These are phyloP conservation scores for Hypomontagnella submonticulosa DNA, from an alignment of 495 filamentous ascomycete species.

Conservation along the genomic window DNA sequence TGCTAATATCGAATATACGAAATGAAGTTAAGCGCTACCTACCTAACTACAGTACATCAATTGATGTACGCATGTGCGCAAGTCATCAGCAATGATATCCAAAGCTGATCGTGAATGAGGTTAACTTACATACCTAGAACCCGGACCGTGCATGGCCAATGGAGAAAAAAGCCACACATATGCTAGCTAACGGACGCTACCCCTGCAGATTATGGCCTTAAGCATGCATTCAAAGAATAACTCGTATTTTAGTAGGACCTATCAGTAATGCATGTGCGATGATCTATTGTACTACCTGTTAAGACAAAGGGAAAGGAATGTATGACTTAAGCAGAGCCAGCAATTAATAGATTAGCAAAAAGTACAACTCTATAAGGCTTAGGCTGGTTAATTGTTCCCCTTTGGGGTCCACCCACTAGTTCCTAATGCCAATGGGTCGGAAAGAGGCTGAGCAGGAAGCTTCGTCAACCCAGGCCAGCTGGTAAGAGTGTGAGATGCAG, in stretches of 20 bases:
- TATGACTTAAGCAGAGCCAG: not conserved
- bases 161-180: too few relatives aligned
- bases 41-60: too few relatives aligned
- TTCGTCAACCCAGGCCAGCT: conserved; percentile 19
- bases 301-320: conserved; percentile 11
- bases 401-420: conserved; percentile 7
- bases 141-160: too few relatives aligned
- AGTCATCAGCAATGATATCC: too few relatives aligned
- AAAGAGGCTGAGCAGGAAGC: conserved; percentile 34
- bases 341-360: conserved; percentile 18
- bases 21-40: too few relatives aligned
- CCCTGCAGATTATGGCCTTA: conserved; percentile 12
- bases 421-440: conserved; percentile 11
- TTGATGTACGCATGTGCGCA: too few relatives aligned
- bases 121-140: too few relatives aligned
- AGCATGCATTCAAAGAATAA: conserved; percentile 1
- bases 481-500: conserved; percentile 21
- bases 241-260: conserved; percentile 7
- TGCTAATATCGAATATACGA: too few relatives aligned
- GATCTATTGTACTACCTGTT: conserved; percentile 24
- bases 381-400: conserved; percentile 23
- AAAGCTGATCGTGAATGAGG: too few relatives aligned
- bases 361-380: conserved; percentile 37
- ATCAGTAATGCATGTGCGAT: conserved; percentile 6
- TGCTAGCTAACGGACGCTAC: not conserved